These are phyloP conservation scores for Reticulascus tulasneorum DNA, from an alignment of 2,329 filamentous ascomycete genomes.

Conservation along the genomic window DNA sequence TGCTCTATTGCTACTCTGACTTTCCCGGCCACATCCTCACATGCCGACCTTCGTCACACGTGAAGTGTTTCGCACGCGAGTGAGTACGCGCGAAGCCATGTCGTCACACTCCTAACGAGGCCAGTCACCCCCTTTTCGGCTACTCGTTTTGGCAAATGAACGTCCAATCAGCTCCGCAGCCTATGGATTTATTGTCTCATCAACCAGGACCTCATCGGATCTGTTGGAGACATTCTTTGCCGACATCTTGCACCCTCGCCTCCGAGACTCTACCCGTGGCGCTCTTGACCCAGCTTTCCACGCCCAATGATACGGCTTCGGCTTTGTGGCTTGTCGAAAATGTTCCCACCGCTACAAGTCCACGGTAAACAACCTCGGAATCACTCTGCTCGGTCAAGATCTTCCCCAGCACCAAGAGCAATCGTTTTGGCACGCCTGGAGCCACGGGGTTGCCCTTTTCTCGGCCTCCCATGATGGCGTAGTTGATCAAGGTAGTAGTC, in stretches of 20 bases:
- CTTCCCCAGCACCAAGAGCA: conserved; percentile 59
- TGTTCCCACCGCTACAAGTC: conserved; percentile 79
- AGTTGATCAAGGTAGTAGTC: conserved; percentile 81
- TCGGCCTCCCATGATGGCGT: conserved; percentile 63
- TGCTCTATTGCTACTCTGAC: too few species aligned
- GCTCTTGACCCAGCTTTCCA: conserved; percentile 34
- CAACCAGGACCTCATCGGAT: conserved; percentile 13
- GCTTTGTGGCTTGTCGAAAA: conserved; percentile 55
- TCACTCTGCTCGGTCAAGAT: conserved; percentile 67
- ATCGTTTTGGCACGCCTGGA: conserved; percentile 41
- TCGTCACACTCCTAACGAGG: too few species aligned
- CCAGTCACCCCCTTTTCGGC: too few species aligned
- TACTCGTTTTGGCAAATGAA: too few species aligned
- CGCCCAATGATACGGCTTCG: conserved; percentile 37
- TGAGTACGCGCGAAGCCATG: too few species aligned
- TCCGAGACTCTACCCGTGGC: conserved; percentile 43
- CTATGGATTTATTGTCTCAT: neutral
- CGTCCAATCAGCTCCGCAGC: neutral
- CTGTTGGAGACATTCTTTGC: conserved; percentile 40
- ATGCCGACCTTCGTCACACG: too few species aligned
- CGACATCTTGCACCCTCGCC: conserved; percentile 42
- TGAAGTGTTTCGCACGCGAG: too few species aligned
- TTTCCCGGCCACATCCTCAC: too few species aligned
- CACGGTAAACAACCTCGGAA: conserved; percentile 77
- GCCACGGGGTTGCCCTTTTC: conserved; percentile 33